phyloP scores from a whole-genome alignment of 495 filamentous ascomycete genomes.

The Penicillium odoratum region DNA sequence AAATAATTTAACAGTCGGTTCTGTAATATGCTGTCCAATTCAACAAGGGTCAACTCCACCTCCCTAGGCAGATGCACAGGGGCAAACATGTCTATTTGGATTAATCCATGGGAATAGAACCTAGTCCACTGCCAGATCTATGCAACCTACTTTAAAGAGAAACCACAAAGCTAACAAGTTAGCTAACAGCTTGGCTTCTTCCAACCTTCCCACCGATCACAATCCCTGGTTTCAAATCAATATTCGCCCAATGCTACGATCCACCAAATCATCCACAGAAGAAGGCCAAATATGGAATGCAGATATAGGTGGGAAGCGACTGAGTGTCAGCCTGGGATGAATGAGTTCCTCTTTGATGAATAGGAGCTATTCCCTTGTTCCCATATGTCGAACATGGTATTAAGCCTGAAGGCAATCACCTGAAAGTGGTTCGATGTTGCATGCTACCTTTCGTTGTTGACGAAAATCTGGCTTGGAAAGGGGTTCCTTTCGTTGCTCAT shows the following conservation, averaged over 20 bases:
- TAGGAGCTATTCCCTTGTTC: constrained; percentile 27
- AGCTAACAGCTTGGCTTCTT: neutral
- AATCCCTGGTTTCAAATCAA: constrained; percentile 43
- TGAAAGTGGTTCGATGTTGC: constrained; percentile 20
- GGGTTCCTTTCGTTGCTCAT: constrained; percentile 20
- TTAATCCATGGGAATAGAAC: no score
- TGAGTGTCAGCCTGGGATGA: constrained; percentile 26
- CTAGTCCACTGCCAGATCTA: no score
- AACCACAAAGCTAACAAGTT: no score
- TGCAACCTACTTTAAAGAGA: no score
- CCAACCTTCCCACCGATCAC: constrained; percentile 44
- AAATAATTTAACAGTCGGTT: no score
- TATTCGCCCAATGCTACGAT: constrained; percentile 46
- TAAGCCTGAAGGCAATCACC: constrained; percentile 9
- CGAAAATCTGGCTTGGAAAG: constrained; percentile 14
- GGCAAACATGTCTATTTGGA: no score
- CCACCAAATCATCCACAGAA: constrained; percentile 38
- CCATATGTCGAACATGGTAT: constrained; percentile 30
- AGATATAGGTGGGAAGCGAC: constrained; percentile 43
- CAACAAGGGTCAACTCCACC: no score
- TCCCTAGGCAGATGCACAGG: no score
- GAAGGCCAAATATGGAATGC: constrained; percentile 40
- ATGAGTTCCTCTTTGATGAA: constrained; percentile 33
- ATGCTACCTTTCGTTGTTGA: constrained; percentile 19
- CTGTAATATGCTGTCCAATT: no score